phyloP scores from a whole-genome alignment of 148 eudicot genomes.

The Bassia scoparia region DNA sequence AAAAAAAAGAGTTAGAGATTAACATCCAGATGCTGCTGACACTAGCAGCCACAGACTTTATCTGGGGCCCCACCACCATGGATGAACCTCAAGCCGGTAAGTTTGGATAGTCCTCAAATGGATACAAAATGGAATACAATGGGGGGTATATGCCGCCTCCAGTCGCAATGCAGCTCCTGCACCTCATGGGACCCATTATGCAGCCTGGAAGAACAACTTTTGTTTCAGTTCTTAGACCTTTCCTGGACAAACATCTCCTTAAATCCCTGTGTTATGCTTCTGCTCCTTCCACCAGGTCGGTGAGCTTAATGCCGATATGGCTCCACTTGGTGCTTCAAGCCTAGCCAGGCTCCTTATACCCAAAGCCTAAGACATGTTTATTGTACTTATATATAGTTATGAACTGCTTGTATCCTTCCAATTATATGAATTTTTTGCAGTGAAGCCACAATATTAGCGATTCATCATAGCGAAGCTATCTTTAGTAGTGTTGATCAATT shows the following conservation, averaged over 20 bases:
- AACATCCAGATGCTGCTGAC: conserved; percentile 39
- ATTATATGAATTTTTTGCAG: not conserved
- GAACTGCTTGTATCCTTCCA: not conserved
- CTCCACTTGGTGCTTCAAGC: conserved; percentile 32
- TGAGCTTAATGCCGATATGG: conserved; percentile 22
- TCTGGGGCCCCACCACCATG: conserved; percentile 37
- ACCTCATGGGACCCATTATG: conserved; percentile 41
- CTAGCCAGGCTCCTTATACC: conserved; percentile 41
- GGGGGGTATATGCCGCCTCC: conserved; percentile 24
- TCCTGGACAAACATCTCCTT: conserved; percentile 42
- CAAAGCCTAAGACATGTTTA: conserved; percentile 25
- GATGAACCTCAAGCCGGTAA: conserved; percentile 41
- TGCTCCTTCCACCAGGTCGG: conserved; percentile 28
- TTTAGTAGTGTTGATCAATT: not conserved
- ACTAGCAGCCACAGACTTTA: conserved; percentile 30
- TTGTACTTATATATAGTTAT: not conserved
- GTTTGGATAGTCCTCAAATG: conserved; percentile 32
- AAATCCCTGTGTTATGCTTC: conserved; percentile 33
- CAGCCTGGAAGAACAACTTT: conserved; percentile 35
- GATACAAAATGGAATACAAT: conserved; percentile 21
- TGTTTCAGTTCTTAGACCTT: conserved; percentile 39
- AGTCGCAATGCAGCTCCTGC: conserved; percentile 19
- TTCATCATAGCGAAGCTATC: not conserved
- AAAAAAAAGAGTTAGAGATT: conserved; percentile 78
- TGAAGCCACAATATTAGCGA: not conserved